These are phyloP conservation scores for Jaenimonas drosophilae DNA, from an alignment of 208 protist species.

Conservation along the genomic window DNA sequence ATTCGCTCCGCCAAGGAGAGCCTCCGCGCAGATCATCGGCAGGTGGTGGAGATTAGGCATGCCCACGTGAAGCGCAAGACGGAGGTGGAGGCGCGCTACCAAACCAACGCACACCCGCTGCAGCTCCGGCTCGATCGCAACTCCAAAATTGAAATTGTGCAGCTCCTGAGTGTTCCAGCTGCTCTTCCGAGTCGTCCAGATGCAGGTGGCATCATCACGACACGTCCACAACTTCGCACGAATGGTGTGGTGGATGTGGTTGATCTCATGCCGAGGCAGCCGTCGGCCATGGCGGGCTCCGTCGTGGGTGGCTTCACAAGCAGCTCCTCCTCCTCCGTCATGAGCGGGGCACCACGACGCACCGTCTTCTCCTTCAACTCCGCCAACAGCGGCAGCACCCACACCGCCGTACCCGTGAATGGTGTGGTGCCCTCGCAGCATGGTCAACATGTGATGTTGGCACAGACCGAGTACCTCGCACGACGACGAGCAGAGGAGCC, in stretches of 20 bases:
- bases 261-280: no score
- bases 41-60: slow-evolving; percentile 66
- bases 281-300: no score
- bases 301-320: no score
- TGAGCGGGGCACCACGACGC: slow-evolving; percentile 7
- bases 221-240: slow-evolving; percentile 28
- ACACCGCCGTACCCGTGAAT: slow-evolving; percentile 10
- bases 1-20: slow-evolving; percentile 51
- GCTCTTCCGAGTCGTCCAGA: not conserved
- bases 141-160: slow-evolving; percentile 67
- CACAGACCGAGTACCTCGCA: slow-evolving; percentile 30
- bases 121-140: slow-evolving; percentile 54
- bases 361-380: slow-evolving; percentile 43
- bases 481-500: slow-evolving; percentile 1
- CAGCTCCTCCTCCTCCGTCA: slow-evolving; percentile 11
- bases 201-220: slow-evolving; percentile 23
- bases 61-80: slow-evolving; percentile 62
- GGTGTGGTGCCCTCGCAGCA: slow-evolving; percentile 35
- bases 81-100: slow-evolving; percentile 60
- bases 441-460: slow-evolving; percentile 18
- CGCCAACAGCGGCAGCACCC: not conserved
- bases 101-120: slow-evolving; percentile 62
- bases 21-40: slow-evolving; percentile 51
- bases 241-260: slow-evolving; percentile 50
- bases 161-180: slow-evolving; percentile 35